phyloP scores from a whole-genome alignment of 495 filamentous ascomycete species.

The Penicillium diatomitis region DNA sequence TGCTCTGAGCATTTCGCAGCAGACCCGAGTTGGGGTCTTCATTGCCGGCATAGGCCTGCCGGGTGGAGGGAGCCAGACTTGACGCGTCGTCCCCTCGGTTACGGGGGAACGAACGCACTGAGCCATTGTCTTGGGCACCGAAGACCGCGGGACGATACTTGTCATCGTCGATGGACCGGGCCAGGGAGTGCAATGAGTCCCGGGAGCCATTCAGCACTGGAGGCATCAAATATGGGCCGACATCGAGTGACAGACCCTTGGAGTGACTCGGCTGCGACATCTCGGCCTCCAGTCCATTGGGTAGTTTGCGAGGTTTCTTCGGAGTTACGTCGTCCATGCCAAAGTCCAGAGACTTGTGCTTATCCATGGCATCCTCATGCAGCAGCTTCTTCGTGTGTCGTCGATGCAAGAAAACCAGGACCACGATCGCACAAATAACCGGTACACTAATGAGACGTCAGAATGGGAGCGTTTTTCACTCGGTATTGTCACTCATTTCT shows the following conservation, averaged over 20 bases:
- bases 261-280: constrained; percentile 36
- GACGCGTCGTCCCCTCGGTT: constrained; percentile 50
- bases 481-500: too few relatives aligned
- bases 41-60: constrained; percentile 24
- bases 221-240: constrained; percentile 77
- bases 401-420: constrained; percentile 70
- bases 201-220: constrained; percentile 66
- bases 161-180: constrained; percentile 68
- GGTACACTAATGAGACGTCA: constrained; percentile 55
- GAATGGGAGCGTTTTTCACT: not conserved
- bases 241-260: constrained; percentile 73
- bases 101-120: constrained; percentile 43
- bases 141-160: constrained; percentile 70
- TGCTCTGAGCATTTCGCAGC: constrained; percentile 52
- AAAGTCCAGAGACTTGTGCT: constrained; percentile 90
- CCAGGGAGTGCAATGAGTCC: constrained; percentile 77
- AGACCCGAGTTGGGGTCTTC: constrained; percentile 54
- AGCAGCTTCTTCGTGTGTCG: constrained; percentile 63
- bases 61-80: constrained; percentile 47
- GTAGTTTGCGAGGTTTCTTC: constrained; percentile 29
- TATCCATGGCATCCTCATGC: constrained; percentile 75
- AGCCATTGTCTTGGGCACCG: constrained; percentile 46
- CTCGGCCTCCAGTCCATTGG: constrained; percentile 13
- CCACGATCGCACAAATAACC: constrained; percentile 53
- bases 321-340: constrained; percentile 53